Conservation (phyloP, 192 early-diverging fungal species). For the Coemansia sp. region DNA sequence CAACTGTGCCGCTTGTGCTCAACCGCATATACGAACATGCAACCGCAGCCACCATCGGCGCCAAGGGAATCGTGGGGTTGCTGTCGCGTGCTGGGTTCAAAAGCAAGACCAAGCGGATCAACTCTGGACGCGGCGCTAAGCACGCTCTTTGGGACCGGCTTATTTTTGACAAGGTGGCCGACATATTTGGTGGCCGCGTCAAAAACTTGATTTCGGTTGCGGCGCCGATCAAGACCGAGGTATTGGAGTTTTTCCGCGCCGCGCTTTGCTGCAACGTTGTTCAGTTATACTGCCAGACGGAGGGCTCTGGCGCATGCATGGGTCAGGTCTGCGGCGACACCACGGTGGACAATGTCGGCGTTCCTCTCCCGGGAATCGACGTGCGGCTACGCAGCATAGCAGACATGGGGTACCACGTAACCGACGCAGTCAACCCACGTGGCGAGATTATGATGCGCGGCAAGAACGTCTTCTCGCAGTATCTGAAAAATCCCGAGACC, state of each 20-base stretch:
- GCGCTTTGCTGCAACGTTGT: slow-evolving; percentile 55
- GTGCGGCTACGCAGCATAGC: slow-evolving; percentile 82
- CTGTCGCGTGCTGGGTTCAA: slow-evolving; percentile 54
- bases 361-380: slow-evolving; percentile 61
- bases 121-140: slow-evolving; percentile 52
- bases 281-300: slow-evolving; percentile 87
- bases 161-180: slow-evolving; percentile 78
- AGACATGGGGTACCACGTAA: slow-evolving; percentile 74
- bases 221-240: slow-evolving; percentile 65
- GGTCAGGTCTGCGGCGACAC: slow-evolving; percentile 53
- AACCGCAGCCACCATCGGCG: slow-evolving; percentile 48
- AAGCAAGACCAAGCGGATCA: slow-evolving; percentile 57
- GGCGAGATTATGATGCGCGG: slow-evolving; percentile 85
- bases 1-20: slow-evolving; percentile 70
- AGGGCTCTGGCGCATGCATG: slow-evolving; percentile 53
- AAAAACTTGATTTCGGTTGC: slow-evolving; percentile 73
- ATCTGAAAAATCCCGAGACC: slow-evolving; percentile 72
- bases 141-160: slow-evolving; percentile 83
- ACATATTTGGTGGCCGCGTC: slow-evolving; percentile 67
- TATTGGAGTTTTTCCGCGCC: slow-evolving; percentile 73
- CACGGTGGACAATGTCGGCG: slow-evolving; percentile 65
- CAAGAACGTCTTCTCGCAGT: slow-evolving; percentile 66
- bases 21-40: slow-evolving; percentile 79
- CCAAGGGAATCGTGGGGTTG: slow-evolving; percentile 35
- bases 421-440: slow-evolving; percentile 70